Conservation (phyloP, 2,329 filamentous ascomycete genomes). For the Xylaria sp. region DNA sequence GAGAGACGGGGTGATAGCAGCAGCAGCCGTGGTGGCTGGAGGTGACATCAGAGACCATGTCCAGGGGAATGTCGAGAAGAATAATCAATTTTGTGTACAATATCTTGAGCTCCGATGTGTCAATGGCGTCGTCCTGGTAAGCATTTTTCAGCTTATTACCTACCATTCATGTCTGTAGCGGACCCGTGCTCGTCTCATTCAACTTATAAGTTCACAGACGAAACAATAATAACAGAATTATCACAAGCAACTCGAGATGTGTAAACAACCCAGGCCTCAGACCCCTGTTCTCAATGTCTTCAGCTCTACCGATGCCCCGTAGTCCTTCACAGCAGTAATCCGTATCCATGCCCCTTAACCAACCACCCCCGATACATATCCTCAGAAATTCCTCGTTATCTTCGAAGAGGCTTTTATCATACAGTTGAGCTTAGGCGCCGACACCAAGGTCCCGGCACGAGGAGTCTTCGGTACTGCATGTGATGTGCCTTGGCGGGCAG, state of each 20-base stretch:
- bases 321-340: conserved; percentile 46
- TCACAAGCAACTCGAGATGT: no score
- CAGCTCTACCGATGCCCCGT: conserved; percentile 45
- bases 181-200: not conserved
- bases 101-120: not conserved
- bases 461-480: no score
- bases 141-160: conserved; percentile 1
- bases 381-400: no score
- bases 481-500: no score
- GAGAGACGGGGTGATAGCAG: conserved; percentile 32
- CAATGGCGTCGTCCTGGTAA: not conserved
- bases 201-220: no score
- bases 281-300: conserved; percentile 45
- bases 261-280: not conserved
- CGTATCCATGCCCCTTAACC: conserved; percentile 48
- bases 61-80: not conserved
- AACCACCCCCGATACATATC: conserved; percentile 40
- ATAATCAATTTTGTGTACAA: conserved; percentile 1
- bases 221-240: no score
- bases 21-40: conserved; percentile 9
- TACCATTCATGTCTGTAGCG: not conserved
- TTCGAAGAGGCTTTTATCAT: no score
- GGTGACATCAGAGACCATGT: not conserved
- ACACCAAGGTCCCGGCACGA: no score
- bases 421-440: no score